A percentile compares a stretch with the other conserved stretches of the same genome.
Evolutionary conservation across 805 yeast genomes (phyloP).

Genomic region (Kuraishia piskuri): DNA sequence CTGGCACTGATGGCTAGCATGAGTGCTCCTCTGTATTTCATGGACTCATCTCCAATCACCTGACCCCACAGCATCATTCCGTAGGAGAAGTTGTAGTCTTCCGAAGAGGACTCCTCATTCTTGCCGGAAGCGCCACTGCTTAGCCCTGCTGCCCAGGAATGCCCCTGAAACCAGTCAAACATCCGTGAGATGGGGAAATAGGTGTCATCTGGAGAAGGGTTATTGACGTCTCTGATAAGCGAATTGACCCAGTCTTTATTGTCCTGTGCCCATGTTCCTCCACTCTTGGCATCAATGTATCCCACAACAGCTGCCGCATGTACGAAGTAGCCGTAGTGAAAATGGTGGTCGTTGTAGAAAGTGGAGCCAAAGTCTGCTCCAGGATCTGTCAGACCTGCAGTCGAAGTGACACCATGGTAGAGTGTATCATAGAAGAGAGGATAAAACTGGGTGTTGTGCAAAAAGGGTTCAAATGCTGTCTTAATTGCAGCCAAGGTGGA

Average conservation of each 20-base stretch:
- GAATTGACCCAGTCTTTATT: slow-evolving; percentile 45
- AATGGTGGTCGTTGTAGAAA: slow-evolving; percentile 50
- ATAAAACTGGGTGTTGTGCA: slow-evolving; percentile 31
- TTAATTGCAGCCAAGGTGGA: slow-evolving; percentile 40
- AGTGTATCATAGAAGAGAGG: slow-evolving; percentile 49
- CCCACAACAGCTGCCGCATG: slow-evolving; percentile 61
- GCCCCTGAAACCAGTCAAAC: slow-evolving; percentile 73
- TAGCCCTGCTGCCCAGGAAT: slow-evolving; percentile 73
- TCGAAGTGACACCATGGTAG: slow-evolving; percentile 46
- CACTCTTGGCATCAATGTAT: slow-evolving; percentile 37
- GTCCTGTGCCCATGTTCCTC: slow-evolving; percentile 46
- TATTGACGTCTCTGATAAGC: slow-evolving; percentile 60
- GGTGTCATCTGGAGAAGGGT: slow-evolving; percentile 43
- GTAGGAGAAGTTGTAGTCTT: slow-evolving; percentile 64
- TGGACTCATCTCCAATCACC: slow-evolving; percentile 39
- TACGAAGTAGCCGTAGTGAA: slow-evolving; percentile 46
- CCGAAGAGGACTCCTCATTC: slow-evolving; percentile 68
- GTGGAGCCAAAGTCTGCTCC: slow-evolving; percentile 41
- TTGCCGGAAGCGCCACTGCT: slow-evolving; percentile 68
- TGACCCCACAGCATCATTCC: slow-evolving; percentile 61
- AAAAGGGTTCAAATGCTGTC: slow-evolving; percentile 32
- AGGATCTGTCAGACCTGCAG: slow-evolving; percentile 37
- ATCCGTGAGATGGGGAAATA: slow-evolving; percentile 62
- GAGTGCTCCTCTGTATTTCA: slow-evolving; percentile 47
- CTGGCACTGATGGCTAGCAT: slow-evolving; percentile 52